phyloP scores from a whole-genome alignment of 1,284 basidiomycete species.

The Flammula alnicola region DNA sequence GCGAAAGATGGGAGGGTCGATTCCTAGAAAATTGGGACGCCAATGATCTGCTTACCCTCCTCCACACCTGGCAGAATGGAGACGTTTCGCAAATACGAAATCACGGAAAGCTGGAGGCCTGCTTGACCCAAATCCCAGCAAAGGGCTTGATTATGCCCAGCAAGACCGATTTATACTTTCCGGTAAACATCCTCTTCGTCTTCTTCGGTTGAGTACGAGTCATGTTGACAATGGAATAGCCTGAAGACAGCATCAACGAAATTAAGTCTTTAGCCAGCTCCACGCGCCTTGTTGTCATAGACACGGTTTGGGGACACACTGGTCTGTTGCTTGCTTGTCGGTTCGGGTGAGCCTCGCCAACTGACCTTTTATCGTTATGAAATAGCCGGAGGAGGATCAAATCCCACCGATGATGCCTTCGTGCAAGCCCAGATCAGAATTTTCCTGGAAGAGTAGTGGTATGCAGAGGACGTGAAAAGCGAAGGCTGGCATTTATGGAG shows the following conservation, averaged over 20 bases:
- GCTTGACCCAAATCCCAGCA: constrained; percentile 50
- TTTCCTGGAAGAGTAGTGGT: constrained; percentile 22
- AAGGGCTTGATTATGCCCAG: constrained; percentile 60
- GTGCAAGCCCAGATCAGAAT: constrained; percentile 23
- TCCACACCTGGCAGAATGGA: constrained; percentile 62
- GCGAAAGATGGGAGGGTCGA: constrained; percentile 55
- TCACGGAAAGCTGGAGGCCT: constrained; percentile 44
- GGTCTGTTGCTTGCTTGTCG: constrained; percentile 6
- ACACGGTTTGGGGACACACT: constrained; percentile 26
- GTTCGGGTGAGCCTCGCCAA: not conserved
- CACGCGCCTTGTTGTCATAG: constrained; percentile 22
- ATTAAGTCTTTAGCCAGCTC: constrained; percentile 39
- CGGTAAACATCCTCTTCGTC: constrained; percentile 35
- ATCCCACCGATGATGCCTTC: constrained; percentile 19
- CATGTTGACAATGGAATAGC: constrained; percentile 35
- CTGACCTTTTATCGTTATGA: not conserved
- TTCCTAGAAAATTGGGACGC: constrained; percentile 57
- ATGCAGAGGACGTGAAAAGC: too few relatives aligned
- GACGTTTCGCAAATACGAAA: constrained; percentile 54
- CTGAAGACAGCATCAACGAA: constrained; percentile 60
- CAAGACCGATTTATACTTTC: constrained; percentile 65
- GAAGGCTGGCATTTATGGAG: too few relatives aligned
- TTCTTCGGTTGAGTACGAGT: not conserved
- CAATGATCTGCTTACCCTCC: constrained; percentile 55
- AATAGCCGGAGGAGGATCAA: constrained; percentile 23